Base-by-base conservation (phyloP, 1,139 yeast genomes). In the Pichia sp. region DNA sequence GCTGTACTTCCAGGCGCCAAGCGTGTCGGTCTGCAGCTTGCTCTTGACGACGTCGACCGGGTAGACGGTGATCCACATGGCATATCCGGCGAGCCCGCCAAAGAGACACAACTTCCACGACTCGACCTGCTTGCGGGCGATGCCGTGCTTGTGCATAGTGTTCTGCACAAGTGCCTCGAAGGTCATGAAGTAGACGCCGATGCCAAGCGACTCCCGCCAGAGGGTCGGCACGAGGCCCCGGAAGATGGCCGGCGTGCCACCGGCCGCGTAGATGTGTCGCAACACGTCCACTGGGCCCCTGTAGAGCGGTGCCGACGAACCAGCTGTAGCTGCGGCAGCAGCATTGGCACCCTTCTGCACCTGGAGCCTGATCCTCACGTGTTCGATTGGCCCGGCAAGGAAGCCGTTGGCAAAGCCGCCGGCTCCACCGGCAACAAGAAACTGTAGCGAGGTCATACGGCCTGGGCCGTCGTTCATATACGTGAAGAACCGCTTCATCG, bases 331-430 rank as follows among this genome's bases (percentile, higher is more conserved):
- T n/a, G n/a, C n/a, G n/a, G n/a, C 68, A 16, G 10, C 42, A 9
- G 44, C 30, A 18, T 28, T 18, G 4, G 70, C 68, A 10, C 16
- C 46, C 19, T 40, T 80, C 68, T 89, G 96, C 3, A 95, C 86
- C 69, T 90, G 98, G 59, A 90, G 75, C 61, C 96, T 75, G 59
- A 90, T 89, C 75, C 98, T 86, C 57, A 91, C 80, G 66, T 89
- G 97, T 66, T 91, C 98, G 58, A 91, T 91, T 4, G 98, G 97
- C 25, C 91, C 76, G 0, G 96, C 96, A 60, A 91, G 70, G 54
- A 89, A 80, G 2, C 95, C 88, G 71, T 88, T 90, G 45, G 96
- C 91, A 55, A 87, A 73, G 42, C 98, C 98, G 41, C 96, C 96
- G 16, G 85, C 89, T 1, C 85, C 83, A 62, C 98, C 97, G 65